Evolutionary conservation across 371 early-diverging fungal genomes (phyloP), one percentile per base, ranked within the genome.

Genomic region (Mucor irregularis): DNA sequence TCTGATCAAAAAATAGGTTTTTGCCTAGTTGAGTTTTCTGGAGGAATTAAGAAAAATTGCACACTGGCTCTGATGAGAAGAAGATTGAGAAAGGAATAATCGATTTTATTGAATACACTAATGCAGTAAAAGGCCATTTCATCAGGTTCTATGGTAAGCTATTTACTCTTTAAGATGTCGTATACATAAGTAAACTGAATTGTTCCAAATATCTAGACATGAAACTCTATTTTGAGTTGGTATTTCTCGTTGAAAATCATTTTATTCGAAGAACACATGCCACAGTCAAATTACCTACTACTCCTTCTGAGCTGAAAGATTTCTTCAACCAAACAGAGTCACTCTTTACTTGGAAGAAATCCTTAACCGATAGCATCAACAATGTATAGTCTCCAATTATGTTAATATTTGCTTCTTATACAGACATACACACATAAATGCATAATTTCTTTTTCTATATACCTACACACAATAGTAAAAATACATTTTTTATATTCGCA

Each of bases 91-190:
- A 54, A 37, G 55, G 47, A 29, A 48, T 30, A 29, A 48, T 49
- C 42, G 42, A 40, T 22, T 56, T 56, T 48, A 56, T 40, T 21
- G 56, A 48, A 48, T 48, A 40, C 49, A 56, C 49, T 26, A 40
- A 56, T 30, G 49, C 42, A 56, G 42, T n/a, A 48, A 56, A 56
- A 56, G 31, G 49, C 33, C 56, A 56, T 56, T 57, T 57, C 50
- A 57, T 57, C 44, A 33, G 49, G 50, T 57, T 57, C 19, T 37
- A 49, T 48, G 57, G 44, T 57, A 57, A 57, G 50, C 35, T 44
- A 49, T 44, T 43, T 49, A 19, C 57, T 25, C 44, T 49, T 44
- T 49, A 49, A 49, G 25, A 42, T 57, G 44, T 43, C 42, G 44
- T 49, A 56, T 56, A 31, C 31, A 57, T 35, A 49, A 57, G 50